These are phyloP conservation scores for Phellopilus nigrolimitatus DNA, from an alignment of 1,284 basidiomycete species.

Conservation along the genomic window DNA sequence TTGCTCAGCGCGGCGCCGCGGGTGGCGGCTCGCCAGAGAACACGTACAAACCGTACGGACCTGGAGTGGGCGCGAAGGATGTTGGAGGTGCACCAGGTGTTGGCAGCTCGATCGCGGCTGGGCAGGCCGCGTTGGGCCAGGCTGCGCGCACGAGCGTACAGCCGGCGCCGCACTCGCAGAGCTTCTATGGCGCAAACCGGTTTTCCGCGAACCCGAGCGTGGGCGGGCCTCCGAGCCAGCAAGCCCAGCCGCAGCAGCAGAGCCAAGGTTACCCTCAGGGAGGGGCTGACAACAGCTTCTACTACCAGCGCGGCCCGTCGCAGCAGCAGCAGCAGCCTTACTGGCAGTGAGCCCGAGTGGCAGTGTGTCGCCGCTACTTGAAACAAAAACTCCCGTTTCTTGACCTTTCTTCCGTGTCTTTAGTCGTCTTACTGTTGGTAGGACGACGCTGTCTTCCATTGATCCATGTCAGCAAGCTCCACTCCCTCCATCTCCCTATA, in stretches of 20 bases:
- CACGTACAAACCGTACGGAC: slow-evolving; percentile 62
- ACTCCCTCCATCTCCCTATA: background rate
- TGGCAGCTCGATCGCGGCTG: slow-evolving; percentile 36
- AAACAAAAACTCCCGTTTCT: background rate
- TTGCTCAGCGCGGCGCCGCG: slow-evolving; percentile 36
- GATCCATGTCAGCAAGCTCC: background rate
- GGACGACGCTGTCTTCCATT: too few relatives aligned
- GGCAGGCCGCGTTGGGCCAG: slow-evolving; percentile 34
- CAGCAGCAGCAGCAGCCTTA: slow-evolving; percentile 59
- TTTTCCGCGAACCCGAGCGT: slow-evolving; percentile 44
- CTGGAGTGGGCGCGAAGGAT: slow-evolving; percentile 49
- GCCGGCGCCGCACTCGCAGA: slow-evolving; percentile 40
- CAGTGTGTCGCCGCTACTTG: background rate
- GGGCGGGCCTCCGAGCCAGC: slow-evolving; percentile 39
- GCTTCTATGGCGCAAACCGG: slow-evolving; percentile 58
- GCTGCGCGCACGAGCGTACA: slow-evolving; percentile 16
- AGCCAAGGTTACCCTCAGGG: slow-evolving; percentile 65
- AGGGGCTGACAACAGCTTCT: slow-evolving; percentile 55
- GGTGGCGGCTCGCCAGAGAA: slow-evolving; percentile 60
- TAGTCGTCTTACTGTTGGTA: background rate
- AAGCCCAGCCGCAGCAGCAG: slow-evolving; percentile 53
- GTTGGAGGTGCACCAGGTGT: slow-evolving; percentile 36
- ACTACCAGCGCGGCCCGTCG: slow-evolving; percentile 45
- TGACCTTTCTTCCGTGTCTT: background rate
- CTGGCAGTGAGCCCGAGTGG: slow-evolving; percentile 57